These are phyloP conservation scores for Ilex paraguariensis DNA, from an alignment of 305 asterid genomes.

Conservation along the genomic window DNA sequence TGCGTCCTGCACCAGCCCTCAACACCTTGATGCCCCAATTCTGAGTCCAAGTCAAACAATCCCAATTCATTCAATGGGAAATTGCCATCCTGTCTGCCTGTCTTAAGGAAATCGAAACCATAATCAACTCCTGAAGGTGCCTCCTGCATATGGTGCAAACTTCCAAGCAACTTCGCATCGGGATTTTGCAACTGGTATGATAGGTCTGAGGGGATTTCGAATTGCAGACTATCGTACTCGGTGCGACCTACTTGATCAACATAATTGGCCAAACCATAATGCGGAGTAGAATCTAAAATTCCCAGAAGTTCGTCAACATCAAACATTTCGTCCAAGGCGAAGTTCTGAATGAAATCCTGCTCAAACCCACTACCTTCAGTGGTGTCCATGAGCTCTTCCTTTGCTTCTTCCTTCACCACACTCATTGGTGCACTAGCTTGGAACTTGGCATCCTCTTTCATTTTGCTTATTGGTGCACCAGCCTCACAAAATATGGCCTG, in stretches of 20 bases:
- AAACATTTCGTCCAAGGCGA: slow-evolving; percentile 41
- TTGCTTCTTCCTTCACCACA: slow-evolving; percentile 1
- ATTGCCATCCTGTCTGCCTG: slow-evolving; percentile 43
- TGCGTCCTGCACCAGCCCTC: too few species aligned
- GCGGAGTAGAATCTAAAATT: slow-evolving; percentile 20
- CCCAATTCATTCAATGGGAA: slow-evolving; percentile 29
- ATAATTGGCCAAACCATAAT: not conserved
- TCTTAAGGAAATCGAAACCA: slow-evolving; percentile 47
- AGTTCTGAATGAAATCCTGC: slow-evolving; percentile 11
- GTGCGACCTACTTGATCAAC: slow-evolving; percentile 4
- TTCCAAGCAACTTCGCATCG: slow-evolving; percentile 10
- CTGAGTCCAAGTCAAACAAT: too few species aligned
- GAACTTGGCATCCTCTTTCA: slow-evolving; percentile 8
- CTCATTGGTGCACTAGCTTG: slow-evolving; percentile 12
- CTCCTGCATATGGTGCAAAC: slow-evolving; percentile 16
- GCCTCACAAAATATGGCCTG: slow-evolving; percentile 2
- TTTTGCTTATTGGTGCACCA: slow-evolving; percentile 17
- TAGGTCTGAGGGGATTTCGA: not conserved
- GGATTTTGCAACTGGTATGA: slow-evolving; percentile 10
- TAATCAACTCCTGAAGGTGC: slow-evolving; percentile 14
- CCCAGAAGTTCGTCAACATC: slow-evolving; percentile 54
- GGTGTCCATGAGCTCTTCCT: slow-evolving; percentile 12
- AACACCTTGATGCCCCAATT: too few species aligned
- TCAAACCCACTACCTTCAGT: not conserved
- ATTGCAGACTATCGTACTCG: not conserved